Conservation (phyloP, 495 filamentous ascomycete species). For the Penicillium simplicissimum region DNA sequence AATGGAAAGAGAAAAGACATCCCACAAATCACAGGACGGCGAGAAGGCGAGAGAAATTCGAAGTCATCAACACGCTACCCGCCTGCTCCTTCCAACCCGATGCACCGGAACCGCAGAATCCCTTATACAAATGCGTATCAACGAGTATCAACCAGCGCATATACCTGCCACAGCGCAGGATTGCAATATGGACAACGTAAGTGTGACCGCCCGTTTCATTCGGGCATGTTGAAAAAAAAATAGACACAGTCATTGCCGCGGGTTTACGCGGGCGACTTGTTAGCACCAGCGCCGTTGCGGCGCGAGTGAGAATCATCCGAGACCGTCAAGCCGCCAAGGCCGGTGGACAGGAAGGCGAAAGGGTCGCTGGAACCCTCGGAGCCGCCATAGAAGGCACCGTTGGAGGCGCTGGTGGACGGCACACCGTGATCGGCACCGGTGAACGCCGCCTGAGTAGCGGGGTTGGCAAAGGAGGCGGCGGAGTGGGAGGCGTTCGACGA, state of each 20-base stretch:
- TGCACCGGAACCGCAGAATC: slow-evolving; percentile 53
- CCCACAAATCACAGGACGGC: slow-evolving; percentile 33
- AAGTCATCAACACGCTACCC: slow-evolving; percentile 47
- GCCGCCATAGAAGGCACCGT: slow-evolving; percentile 57
- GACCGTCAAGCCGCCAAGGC: slow-evolving; percentile 78
- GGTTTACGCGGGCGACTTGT: slow-evolving; percentile 51
- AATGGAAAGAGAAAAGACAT: slow-evolving; percentile 32
- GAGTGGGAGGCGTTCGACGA: slow-evolving; percentile 70
- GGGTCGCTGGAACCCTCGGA: slow-evolving; percentile 71
- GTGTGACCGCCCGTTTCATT: slow-evolving; percentile 27
- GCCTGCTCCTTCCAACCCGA: slow-evolving; percentile 54
- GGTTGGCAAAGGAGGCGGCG: slow-evolving; percentile 88
- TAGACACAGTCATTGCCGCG: slow-evolving; percentile 11
- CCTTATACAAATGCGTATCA: slow-evolving; percentile 56
- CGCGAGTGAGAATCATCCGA: slow-evolving; percentile 74
- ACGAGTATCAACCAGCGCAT: slow-evolving; percentile 63
- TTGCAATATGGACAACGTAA: slow-evolving; percentile 46
- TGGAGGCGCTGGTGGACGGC: slow-evolving; percentile 52
- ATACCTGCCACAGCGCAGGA: slow-evolving; percentile 48
- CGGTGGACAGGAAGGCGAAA: slow-evolving; percentile 85
- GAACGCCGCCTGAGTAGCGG: slow-evolving; percentile 89
- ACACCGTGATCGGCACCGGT: slow-evolving; percentile 75
- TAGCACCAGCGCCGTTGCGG: slow-evolving; percentile 65
- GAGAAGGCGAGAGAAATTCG: slow-evolving; percentile 32
- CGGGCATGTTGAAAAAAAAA: slow-evolving; percentile 26